phyloP scores from a whole-genome alignment of 768 basidiomycete species.

The Phylloporus sp. region DNA sequence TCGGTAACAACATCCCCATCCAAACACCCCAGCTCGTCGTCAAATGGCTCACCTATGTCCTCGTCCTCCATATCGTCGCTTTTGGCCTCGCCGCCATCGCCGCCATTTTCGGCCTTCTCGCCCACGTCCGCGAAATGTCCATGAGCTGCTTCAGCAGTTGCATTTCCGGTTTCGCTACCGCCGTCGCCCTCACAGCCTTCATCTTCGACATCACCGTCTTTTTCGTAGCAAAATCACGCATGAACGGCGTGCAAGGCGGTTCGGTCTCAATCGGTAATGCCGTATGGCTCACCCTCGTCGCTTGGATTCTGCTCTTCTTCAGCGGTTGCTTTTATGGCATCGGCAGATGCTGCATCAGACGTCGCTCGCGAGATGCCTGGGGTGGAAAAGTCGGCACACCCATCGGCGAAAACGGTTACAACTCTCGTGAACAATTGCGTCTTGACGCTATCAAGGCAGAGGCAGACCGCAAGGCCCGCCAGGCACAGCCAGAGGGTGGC shows the following conservation, averaged over 20 bases:
- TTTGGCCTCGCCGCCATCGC: conserved; percentile 67
- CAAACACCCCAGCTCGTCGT: conserved; percentile 78
- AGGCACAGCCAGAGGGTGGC: conserved; percentile 55
- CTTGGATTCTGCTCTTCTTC: conserved; percentile 84
- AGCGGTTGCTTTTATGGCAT: conserved; percentile 83
- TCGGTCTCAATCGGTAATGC: conserved; percentile 80
- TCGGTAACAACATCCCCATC: conserved; percentile 60
- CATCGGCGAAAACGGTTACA: conserved; percentile 34
- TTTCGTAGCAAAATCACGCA: conserved; percentile 80
- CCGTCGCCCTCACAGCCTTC: conserved; percentile 78
- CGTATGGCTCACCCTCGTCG: conserved; percentile 86
- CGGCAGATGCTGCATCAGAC: conserved; percentile 79
- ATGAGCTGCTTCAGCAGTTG: conserved; percentile 81
- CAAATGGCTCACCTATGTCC: conserved; percentile 93
- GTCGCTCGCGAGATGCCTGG: conserved; percentile 42
- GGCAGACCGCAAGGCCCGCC: conserved; percentile 72
- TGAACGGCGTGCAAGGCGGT: conserved; percentile 69
- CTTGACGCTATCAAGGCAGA: conserved; percentile 85
- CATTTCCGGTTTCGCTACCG: conserved; percentile 75
- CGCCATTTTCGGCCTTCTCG: conserved; percentile 78
- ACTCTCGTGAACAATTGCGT: conserved; percentile 55
- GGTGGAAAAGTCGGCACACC: conserved; percentile 31
- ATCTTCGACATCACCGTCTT: conserved; percentile 91
- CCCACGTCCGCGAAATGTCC: conserved; percentile 82
- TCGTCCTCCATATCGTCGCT: conserved; percentile 89